Conservation (phyloP, 176 grass and related monocot species). For the Paspalum vaginatum region DNA sequence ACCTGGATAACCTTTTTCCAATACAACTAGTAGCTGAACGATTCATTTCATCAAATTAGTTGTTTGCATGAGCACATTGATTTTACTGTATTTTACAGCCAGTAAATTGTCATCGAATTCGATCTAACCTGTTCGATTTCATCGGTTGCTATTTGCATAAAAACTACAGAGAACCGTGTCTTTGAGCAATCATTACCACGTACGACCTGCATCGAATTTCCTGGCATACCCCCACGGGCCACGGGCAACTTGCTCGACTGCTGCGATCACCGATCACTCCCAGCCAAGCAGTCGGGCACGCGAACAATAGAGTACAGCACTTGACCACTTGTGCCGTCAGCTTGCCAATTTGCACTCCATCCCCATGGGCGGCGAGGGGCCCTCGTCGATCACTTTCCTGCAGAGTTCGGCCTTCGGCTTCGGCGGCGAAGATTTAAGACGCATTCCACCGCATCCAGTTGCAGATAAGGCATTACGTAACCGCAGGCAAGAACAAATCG, state of each 20-base stretch:
- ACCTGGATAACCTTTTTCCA: too few species aligned
- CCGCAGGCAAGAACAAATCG: too few species aligned
- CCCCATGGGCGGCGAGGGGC: not conserved
- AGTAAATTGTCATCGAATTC: not conserved
- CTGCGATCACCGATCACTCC: not conserved
- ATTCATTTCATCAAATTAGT: too few species aligned
- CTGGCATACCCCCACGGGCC: not conserved
- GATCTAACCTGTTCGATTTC: not conserved
- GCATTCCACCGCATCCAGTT: not conserved
- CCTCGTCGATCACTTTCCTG: conserved; percentile 23
- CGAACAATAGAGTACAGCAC: conserved; percentile 13
- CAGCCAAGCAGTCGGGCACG: not conserved
- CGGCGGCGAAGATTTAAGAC: not conserved
- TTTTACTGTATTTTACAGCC: not conserved
- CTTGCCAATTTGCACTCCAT: conserved; percentile 35
- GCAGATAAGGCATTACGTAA: not conserved
- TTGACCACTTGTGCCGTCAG: conserved; percentile 21
- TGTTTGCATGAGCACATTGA: too few species aligned
- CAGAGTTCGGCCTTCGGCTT: not conserved
- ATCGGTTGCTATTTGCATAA: not conserved
- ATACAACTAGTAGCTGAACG: too few species aligned
- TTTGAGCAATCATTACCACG: not conserved
- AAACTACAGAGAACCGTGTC: not conserved
- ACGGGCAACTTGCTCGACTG: not conserved
- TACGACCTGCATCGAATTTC: not conserved